These are phyloP conservation scores for Termitomyces sp. DNA, from an alignment of 768 basidiomycete species.

Conservation along the genomic window DNA sequence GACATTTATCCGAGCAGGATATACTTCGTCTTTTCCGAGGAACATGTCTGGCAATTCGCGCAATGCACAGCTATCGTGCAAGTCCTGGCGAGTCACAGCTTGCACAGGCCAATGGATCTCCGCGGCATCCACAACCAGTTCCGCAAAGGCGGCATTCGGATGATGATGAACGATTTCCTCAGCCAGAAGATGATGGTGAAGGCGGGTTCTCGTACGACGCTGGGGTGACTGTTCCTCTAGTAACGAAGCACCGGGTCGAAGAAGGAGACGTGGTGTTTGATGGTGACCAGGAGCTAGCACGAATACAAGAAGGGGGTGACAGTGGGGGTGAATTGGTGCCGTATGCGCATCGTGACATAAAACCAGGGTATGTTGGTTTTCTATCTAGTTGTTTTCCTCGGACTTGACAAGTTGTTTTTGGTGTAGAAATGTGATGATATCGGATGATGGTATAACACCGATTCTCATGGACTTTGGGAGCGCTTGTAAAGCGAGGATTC, in stretches of 20 bases:
- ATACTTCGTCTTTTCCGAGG: constrained; percentile 90
- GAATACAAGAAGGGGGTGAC: constrained; percentile 27
- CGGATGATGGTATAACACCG: constrained; percentile 81
- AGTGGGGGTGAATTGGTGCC: constrained; percentile 61
- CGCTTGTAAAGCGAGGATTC: constrained; percentile 78
- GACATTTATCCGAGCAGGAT: constrained; percentile 81
- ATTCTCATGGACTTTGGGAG: constrained; percentile 99
- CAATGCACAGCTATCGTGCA: constrained; percentile 87
- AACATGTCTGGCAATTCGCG: constrained; percentile 88
- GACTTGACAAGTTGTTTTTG: not conserved
- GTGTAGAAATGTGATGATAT: constrained; percentile 89
- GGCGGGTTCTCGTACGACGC: constrained; percentile 69
- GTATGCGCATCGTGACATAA: constrained; percentile 95
- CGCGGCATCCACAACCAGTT: constrained; percentile 16
- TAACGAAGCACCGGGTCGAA: constrained; percentile 45
- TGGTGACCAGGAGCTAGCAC: constrained; percentile 66
- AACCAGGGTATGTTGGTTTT: constrained; percentile 70
- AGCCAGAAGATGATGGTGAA: constrained; percentile 69
- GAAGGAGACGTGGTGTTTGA: constrained; percentile 70
- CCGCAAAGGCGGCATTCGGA: constrained; percentile 35
- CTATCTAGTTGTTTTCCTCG: not conserved
- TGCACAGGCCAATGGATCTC: constrained; percentile 7
- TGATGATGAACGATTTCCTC: constrained; percentile 67
- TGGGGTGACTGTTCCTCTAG: constrained; percentile 51
- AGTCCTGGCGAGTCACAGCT: constrained; percentile 30